Base-by-base conservation (phyloP, 169 alveolate species). In the Cryptosporidium sp. region DNA sequence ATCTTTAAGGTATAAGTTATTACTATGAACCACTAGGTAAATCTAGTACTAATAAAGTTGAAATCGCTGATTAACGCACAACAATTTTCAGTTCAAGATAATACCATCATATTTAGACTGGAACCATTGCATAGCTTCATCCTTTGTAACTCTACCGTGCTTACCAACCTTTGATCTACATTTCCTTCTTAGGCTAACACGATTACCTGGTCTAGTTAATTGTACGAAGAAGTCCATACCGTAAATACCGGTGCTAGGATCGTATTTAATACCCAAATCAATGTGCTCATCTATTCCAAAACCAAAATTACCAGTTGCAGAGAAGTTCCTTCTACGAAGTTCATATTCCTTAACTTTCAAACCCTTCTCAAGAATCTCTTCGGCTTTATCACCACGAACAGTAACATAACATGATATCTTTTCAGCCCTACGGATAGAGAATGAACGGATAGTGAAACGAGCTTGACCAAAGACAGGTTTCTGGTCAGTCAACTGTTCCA, bases 171-270 rank as follows among this genome's bases (percentile, higher is more conserved):
- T 95, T 45, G 97, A 93, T 70, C 95, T 86, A 93, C 96, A 95
- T 92, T 96, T 93, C 94, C 97, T 97, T 93, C 99, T 97, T 91
- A 94, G 84, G 69, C 97, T 92, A 31, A 98, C 99, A 85, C 99
- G 97, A 94, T 94, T 95, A 58, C 99, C 99, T 21, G 99, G 98
- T 91, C 99, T 98, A 69, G 97, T 93, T 87, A 99, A 94, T 91
- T 98, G 99, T 70, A 98, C 99, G 94, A 97, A 98, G 97, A 99
- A 99, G 93, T 99, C 99, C 99, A 98, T 97, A 70, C 99, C 99
- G 95, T 98, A 99, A 85, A 99, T 99, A 91, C 99, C 99, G 92
- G 95, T 75, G 37, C 53, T 80, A 1, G 99, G 99, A 94, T 99
- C 99, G 94, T 99, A 99, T 93, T 99, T 99, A 69, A 99, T 95